These are phyloP conservation scores for Penicillium diatomitis DNA, from an alignment of 495 filamentous ascomycete species.

Conservation along the genomic window DNA sequence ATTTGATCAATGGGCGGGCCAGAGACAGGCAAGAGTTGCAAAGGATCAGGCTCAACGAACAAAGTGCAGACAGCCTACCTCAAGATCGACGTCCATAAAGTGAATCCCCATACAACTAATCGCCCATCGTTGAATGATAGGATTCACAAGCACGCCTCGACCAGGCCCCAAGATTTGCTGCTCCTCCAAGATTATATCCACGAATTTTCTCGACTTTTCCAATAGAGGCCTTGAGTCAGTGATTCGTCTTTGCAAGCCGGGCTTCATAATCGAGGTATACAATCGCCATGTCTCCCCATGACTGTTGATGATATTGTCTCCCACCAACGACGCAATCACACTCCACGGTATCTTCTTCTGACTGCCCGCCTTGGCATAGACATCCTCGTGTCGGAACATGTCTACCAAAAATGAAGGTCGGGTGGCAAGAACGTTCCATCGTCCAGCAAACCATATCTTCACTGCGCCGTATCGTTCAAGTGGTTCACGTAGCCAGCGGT, in stretches of 20 bases:
- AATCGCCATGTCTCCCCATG: slow-evolving; percentile 26
- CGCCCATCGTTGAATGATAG: slow-evolving; percentile 19
- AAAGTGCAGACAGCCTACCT: slow-evolving; percentile 5
- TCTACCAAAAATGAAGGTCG: slow-evolving; percentile 29
- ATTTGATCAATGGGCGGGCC: background rate
- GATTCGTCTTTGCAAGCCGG: slow-evolving; percentile 24
- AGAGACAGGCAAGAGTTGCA: too few species aligned
- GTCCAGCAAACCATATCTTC: slow-evolving; percentile 33
- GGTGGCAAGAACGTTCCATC: slow-evolving; percentile 31
- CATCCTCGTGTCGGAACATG: slow-evolving; percentile 38
- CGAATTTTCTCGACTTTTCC: slow-evolving; percentile 13
- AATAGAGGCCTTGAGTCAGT: slow-evolving; percentile 14
- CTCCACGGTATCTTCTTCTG: slow-evolving; percentile 40
- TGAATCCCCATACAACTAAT: slow-evolving; percentile 19
- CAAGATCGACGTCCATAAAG: slow-evolving; percentile 16
- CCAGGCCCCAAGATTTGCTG: background rate
- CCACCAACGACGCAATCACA: slow-evolving; percentile 29
- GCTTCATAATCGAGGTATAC: slow-evolving; percentile 30
- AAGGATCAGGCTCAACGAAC: background rate
- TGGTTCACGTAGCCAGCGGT: slow-evolving; percentile 20
- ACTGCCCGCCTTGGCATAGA: slow-evolving; percentile 36
- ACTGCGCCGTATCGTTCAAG: slow-evolving; percentile 34
- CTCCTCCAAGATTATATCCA: slow-evolving; percentile 12
- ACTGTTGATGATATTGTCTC: slow-evolving; percentile 31
- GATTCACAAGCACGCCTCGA: slow-evolving; percentile 11